Conservation (phyloP, 306 rosid species). For the Rosa lucieae region DNA sequence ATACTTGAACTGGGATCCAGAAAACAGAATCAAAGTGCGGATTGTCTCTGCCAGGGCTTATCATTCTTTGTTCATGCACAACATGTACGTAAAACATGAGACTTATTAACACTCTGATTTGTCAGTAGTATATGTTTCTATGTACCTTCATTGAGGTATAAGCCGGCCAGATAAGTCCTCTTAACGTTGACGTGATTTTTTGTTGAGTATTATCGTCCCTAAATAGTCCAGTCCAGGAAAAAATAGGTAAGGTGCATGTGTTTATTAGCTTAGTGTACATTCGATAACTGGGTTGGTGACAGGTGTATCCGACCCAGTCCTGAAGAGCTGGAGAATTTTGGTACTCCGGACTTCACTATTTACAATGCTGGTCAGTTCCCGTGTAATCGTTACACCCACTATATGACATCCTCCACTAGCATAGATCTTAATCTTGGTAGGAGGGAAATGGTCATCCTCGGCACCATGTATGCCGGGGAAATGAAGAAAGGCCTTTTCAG, state of each 20-base stretch:
- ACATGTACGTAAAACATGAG: constrained; percentile 65
- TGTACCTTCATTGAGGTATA: constrained; percentile 19
- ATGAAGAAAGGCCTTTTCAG: constrained; percentile 94
- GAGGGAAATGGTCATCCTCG: constrained; percentile 94
- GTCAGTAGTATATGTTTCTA: constrained; percentile 15
- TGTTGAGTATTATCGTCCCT: constrained; percentile 23
- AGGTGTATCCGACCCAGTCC: constrained; percentile 93
- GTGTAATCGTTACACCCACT: constrained; percentile 87
- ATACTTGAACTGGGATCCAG: constrained; percentile 82
- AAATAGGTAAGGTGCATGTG: constrained; percentile 6
- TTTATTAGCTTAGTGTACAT: constrained; percentile 48
- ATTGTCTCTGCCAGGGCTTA: constrained; percentile 89
- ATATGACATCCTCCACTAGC: constrained; percentile 96
- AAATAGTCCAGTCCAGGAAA: constrained; percentile 3
- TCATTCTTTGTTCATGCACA: constrained; percentile 91
- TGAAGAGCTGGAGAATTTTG: constrained; percentile 89
- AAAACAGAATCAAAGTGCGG: constrained; percentile 77
- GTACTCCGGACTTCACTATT: constrained; percentile 92
- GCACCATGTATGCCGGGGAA: constrained; percentile 95
- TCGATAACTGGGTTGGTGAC: constrained; percentile 70
- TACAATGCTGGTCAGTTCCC: constrained; percentile 95
- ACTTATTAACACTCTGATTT: constrained; percentile 4
- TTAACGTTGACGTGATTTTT: constrained; percentile 20
- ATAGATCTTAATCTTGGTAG: constrained; percentile 76
- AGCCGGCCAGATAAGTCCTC: constrained; percentile 44